These are phyloP conservation scores for Alternaria angustiovoidea DNA, from an alignment of 2,329 filamentous ascomycete species.

Conservation along the genomic window DNA sequence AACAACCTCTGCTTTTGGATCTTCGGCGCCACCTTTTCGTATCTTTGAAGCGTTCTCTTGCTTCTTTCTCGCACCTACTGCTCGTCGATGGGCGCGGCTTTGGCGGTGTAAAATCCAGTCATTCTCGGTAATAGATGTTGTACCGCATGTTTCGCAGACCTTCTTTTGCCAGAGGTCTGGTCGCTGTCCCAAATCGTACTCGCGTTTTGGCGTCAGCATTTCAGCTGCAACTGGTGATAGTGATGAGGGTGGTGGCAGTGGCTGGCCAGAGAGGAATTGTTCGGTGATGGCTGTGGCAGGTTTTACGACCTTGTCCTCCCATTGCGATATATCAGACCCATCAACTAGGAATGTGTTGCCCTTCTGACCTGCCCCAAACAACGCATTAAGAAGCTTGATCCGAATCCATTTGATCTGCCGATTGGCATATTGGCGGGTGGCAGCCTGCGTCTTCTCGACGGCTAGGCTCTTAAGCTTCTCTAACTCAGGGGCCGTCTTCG, in stretches of 20 bases:
- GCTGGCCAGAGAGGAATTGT: conserved; percentile 65
- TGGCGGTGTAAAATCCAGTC: conserved; percentile 67
- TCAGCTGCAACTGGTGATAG: conserved; percentile 66
- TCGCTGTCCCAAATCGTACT: conserved; percentile 55
- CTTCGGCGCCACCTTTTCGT: conserved; percentile 1
- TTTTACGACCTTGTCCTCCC: conserved; percentile 68
- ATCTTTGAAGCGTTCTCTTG: conserved; percentile 21
- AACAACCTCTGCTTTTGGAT: conserved; percentile 23
- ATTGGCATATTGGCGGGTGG: conserved; percentile 87
- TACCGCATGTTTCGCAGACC: conserved; percentile 75
- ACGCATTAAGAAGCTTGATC: conserved; percentile 76
- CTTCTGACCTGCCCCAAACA: conserved; percentile 63
- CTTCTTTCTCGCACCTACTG: conserved; percentile 42
- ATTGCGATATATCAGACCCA: conserved; percentile 72
- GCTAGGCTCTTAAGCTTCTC: conserved; percentile 65
- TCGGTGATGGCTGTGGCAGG: conserved; percentile 70
- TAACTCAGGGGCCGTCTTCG: conserved; percentile 54
- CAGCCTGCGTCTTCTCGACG: conserved; percentile 79
- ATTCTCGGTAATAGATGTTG: conserved; percentile 62
- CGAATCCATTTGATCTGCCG: conserved; percentile 88
- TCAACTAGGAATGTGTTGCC: conserved; percentile 80
- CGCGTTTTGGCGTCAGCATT: conserved; percentile 65
- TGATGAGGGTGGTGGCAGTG: conserved; percentile 61
- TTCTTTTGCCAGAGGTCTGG: conserved; percentile 60
- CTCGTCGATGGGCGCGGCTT: conserved; percentile 62